A percentile compares a stretch with the other conserved stretches of the same genome.
phyloP scores from a whole-genome alignment of 306 rosid species.

The Boehmeria nivea region DNA sequence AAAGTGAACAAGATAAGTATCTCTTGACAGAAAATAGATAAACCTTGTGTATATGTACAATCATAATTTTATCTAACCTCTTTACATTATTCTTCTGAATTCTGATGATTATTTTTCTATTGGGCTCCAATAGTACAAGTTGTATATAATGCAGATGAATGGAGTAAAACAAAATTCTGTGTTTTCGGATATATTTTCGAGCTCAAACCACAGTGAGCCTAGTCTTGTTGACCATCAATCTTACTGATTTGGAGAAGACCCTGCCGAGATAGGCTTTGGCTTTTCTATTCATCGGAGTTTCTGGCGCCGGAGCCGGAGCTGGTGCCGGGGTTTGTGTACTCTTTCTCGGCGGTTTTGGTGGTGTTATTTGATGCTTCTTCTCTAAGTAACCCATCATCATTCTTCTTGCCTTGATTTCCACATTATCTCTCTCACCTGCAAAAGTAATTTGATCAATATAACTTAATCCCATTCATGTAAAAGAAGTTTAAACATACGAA shows the following conservation, averaged over 20 bases:
- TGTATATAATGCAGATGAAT: slow-evolving; percentile 2
- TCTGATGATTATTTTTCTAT: slow-evolving; percentile 1
- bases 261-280: slow-evolving; percentile 14
- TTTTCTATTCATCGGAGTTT: not conserved
- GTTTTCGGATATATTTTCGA: not conserved
- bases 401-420: slow-evolving; percentile 43
- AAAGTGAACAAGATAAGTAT: not conserved
- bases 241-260: slow-evolving; percentile 25
- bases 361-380: slow-evolving; percentile 15
- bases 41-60: slow-evolving; percentile 1
- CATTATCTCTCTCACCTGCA: slow-evolving; percentile 39
- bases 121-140: too few relatives aligned
- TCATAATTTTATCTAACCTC: not conserved
- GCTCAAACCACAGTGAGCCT: slow-evolving; percentile 4
- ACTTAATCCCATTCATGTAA: not conserved
- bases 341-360: slow-evolving; percentile 9
- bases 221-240: slow-evolving; percentile 17
- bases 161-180: not conserved
- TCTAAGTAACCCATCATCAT: slow-evolving; percentile 28
- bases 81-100: slow-evolving; percentile 12
- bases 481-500: not conserved
- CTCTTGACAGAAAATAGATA: not conserved
- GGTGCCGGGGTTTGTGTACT: slow-evolving; percentile 17
- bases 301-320: slow-evolving; percentile 27
- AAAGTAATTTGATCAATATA: not conserved